Evolutionary conservation across 1,139 yeast species (phyloP), one percentile per base, ranked within the genome.

Genomic region (Debaryomyces singareniensis): DNA sequence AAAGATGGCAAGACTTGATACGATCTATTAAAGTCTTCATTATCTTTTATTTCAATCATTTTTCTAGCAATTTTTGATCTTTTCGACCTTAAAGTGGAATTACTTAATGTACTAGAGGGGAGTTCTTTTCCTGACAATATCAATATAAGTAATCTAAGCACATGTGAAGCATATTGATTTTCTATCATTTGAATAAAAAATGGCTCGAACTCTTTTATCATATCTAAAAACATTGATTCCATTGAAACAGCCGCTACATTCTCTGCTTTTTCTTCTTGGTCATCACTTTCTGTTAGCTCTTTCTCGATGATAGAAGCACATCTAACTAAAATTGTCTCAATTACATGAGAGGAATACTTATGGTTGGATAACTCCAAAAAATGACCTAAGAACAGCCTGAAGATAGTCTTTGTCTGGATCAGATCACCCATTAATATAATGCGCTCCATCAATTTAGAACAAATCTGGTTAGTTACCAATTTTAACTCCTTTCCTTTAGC

Each of bases 381-480:
- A 44, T 82, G 83, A 10, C 81, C 85, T 28, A 68, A 66, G 45
- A 87, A 81, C 4, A 78, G 75, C 35, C 68, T 69, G 52, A 83
- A 83, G 1, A 89, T 55, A 24, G 61, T 53, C 51, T 78, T 74
- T 37, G 86, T 56, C 51, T 87, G 95, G 12, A 56, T 61, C 37
- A 77, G 80, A 24, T 70, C 66, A 11, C 89, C 81, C 21, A 68
- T 62, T 28, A 84, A 57, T n/a, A 89, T 72, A 38, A 91, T 61
- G 49, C 97, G 68, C 58, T 91, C 99, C 67, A 91, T 71, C 36
- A 91, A 68, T 51, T 91, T 91, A 13, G 97, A 89, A 50, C 96
- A 87, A 34, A 89, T 85, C 49, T 89, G 97, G 50, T 91, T 89
- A 3, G 96, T 89, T 6, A 85, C 96, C 29, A 91, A 68, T 54